Base-by-base conservation (phyloP, 2,329 filamentous ascomycete species). In the Scolecobasidium constrictum region DNA sequence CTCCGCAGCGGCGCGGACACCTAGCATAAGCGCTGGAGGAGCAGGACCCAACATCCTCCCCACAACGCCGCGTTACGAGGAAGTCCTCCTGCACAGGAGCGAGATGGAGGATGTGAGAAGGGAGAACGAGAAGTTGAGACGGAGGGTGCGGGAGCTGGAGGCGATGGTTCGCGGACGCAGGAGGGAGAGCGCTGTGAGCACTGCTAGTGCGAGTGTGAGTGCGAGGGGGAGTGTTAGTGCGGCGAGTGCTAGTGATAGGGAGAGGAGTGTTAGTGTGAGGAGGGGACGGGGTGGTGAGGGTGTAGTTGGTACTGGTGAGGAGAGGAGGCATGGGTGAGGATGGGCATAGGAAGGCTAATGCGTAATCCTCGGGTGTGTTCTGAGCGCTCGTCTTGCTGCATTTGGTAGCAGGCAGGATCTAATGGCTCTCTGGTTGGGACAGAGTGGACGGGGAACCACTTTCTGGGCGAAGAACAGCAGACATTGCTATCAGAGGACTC, bases 91-190 rank as follows among this genome's bases (percentile, higher is more conserved):
- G 37, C 64, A 67, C 36, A 56, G 60, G 33, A 58, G 59, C 6
- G 68, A 71, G 53, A 53, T 71, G 43, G 68, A 71, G 47, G 62
- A 65, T 40, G 67, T 67, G 26, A 70, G 70, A 56, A 56, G 56
- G 35, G 68, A 71, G 55, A 71, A 71, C 53, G 68, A 70, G 38
- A 48, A 52, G 28, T 51, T 71, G 45, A 64, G 66, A 48, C 61
- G 65, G 49, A 59, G 65, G 43, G 67, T 71, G n/a, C 56, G 64
- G 40, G 62, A 67, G 41, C 49, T 71, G 40, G 68, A 71, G 49
- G 57, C 61, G 20, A 56, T 59, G 46, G 56, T 70, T 56, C 54
- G 54, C 52, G 62, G 48, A 38, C 59, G 57, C 44, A 52, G 51
- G 15, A 54, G 55, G 20, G 55, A 44, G 11, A 26, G 21, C 4